A percentile compares a stretch with the other conserved stretches of the same genome.
Conservation (phyloP, 2,329 filamentous ascomycete species). For the Calonectria crousiana region DNA sequence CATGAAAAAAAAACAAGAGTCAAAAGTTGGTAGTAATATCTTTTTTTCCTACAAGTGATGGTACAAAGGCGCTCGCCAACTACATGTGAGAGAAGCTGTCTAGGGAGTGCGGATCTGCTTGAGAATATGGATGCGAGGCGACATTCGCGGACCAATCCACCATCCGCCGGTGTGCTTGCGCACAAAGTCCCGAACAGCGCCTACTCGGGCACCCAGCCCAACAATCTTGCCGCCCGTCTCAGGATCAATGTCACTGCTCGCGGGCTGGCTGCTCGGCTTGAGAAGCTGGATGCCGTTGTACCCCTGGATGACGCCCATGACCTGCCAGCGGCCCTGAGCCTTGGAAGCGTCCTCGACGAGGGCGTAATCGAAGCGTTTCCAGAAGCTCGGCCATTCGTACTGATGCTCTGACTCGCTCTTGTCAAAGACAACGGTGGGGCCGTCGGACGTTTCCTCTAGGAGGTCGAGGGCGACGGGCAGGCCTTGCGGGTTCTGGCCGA, state of each 20-base stretch:
- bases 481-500: slow-evolving; percentile 63
- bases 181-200: slow-evolving; percentile 54
- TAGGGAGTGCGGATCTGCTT: slow-evolving; percentile 44
- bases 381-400: slow-evolving; percentile 66
- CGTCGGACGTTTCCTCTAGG: slow-evolving; percentile 32
- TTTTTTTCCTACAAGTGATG: slow-evolving; percentile 11
- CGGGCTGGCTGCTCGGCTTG: slow-evolving; percentile 55
- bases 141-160: slow-evolving; percentile 75
- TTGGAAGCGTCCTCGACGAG: slow-evolving; percentile 66
- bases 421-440: slow-evolving; percentile 62
- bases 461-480: slow-evolving; percentile 49
- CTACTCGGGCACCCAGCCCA: slow-evolving; percentile 59
- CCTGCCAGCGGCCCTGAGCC: slow-evolving; percentile 66
- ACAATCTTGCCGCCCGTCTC: slow-evolving; percentile 49
- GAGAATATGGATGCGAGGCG: slow-evolving; percentile 65
- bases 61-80: neutral
- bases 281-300: slow-evolving; percentile 71
- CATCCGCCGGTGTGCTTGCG: slow-evolving; percentile 67
- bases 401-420: slow-evolving; percentile 66
- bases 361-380: slow-evolving; percentile 73
- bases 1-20: slow-evolving; percentile 26
- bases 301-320: slow-evolving; percentile 67
- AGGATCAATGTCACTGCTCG: slow-evolving; percentile 22
- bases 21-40: slow-evolving; percentile 13
- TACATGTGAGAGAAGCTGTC: neutral